A percentile compares a stretch with the other conserved stretches of the same genome.
Evolutionary conservation across 2,329 filamentous ascomycete species (phyloP).

Genomic region (Diaporthe citrichinensis): DNA sequence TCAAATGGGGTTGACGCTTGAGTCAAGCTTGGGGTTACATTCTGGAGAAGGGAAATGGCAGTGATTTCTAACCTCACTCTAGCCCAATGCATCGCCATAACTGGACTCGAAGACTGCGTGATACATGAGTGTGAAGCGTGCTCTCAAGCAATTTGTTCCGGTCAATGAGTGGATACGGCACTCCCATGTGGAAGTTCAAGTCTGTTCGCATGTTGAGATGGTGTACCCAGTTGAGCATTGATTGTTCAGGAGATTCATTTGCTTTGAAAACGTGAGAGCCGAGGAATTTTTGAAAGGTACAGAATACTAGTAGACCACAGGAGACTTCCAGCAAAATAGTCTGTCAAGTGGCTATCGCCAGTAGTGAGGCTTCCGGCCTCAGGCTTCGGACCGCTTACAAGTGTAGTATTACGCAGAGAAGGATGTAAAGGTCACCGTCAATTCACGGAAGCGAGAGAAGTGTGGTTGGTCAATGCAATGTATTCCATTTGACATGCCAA

Average conservation of each 20-base stretch:
- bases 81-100: neutral
- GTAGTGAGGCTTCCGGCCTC: neutral
- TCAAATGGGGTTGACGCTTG: neutral
- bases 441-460: neutral
- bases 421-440: neutral
- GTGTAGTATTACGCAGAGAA: neutral
- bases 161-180: neutral
- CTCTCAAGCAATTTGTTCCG: neutral
- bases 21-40: neutral
- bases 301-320: no score
- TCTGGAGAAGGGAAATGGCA: neutral
- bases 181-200: no score
- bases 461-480: constrained; percentile 4
- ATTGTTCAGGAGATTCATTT: no score
- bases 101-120: neutral
- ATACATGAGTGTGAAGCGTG: neutral
- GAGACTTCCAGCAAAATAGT: neutral
- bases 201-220: no score
- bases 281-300: neutral
- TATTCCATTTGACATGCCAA: constrained; percentile 24
- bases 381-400: no score
- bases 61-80: neutral
- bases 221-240: no score
- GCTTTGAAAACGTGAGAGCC: neutral
- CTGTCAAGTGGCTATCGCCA: no score